A percentile compares a stretch with the other conserved stretches of the same genome.
These are phyloP conservation scores for Taphrina pruni DNA, from an alignment of 1,139 yeast species.

Conservation along the genomic window DNA sequence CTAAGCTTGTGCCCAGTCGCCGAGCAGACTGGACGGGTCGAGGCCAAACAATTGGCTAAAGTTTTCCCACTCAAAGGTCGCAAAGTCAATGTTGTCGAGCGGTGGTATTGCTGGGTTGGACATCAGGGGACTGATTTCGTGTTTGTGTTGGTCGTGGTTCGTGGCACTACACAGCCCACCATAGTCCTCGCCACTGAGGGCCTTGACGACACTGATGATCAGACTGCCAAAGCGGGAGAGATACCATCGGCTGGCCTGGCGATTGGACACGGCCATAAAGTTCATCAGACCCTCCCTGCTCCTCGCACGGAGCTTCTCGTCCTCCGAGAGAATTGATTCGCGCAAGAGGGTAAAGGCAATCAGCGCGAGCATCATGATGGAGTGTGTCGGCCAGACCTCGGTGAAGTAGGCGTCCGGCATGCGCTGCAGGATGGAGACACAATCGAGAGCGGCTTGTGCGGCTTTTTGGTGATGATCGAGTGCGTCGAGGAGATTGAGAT, in stretches of 20 bases:
- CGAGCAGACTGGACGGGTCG: not conserved
- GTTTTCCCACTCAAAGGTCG: slow-evolving; percentile 14
- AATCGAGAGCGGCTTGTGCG: slow-evolving; percentile 5
- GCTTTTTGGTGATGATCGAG: slow-evolving; percentile 34
- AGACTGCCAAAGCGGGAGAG: slow-evolving; percentile 4
- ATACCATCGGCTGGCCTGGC: slow-evolving; percentile 10
- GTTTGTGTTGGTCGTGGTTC: not conserved
- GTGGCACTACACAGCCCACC: not conserved
- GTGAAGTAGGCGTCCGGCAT: slow-evolving; percentile 31
- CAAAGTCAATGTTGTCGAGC: slow-evolving; percentile 10
- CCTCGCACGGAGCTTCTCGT: not conserved
- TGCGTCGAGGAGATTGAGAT: slow-evolving; percentile 18
- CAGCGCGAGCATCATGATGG: not conserved
- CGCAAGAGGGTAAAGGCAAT: slow-evolving; percentile 11
- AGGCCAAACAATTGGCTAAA: slow-evolving; percentile 24
- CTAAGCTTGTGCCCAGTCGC: slow-evolving; percentile 9
- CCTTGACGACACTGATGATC: slow-evolving; percentile 5
- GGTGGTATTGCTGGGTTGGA: not conserved
- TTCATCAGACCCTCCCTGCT: not conserved
- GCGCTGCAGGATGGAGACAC: slow-evolving; percentile 8
- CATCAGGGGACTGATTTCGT: not conserved
- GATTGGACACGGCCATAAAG: slow-evolving; percentile 6
- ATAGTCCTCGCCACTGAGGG: slow-evolving; percentile 18
- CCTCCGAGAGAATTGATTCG: slow-evolving; percentile 6
- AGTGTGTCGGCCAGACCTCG: slow-evolving; percentile 30